Evolutionary conservation across 805 yeast genomes (phyloP), one percentile per base, ranked within the genome.

Genomic region (Yamadazyma akitaensis): DNA sequence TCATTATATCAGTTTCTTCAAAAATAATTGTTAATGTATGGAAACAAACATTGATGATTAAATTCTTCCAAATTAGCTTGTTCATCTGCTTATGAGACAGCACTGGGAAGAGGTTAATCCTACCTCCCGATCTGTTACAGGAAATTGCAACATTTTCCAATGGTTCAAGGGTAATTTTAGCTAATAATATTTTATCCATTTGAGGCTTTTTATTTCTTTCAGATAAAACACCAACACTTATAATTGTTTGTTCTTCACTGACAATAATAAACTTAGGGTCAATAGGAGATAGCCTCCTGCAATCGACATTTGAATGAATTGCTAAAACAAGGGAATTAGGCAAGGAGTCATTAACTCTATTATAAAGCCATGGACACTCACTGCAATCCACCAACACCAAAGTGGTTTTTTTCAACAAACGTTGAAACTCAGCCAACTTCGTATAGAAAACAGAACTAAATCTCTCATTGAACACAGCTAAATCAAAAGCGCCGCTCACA

Each of bases 11-110:
- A 6, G 51, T 46, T 37, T 56, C 54, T 37, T 56, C 61, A 45
- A 53, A 53, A 11, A 57, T 47, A 10, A 59, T 49, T 9, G 61
- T 49, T 9, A 56, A 44, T 5, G 51, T 12, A 11, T 55, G 58
- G 19, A 59, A 49, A 44, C 57, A 47, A 9, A 56, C 41, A 4
- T 32, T 17, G 6, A 34, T 10, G 12, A 57, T 43, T 19, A 54
- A 33, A 25, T 44, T 48, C 37, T 44, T 57, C 55, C 54, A 53
- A 33, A 43, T 28, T 11, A 45, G 16, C 16, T 45, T 34, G 9
- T 30, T 40, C 17, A 51, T 18, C 16, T 13, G 18, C 14, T 31
- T 47, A 13, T 3, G 40, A 10, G 49, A 30, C 16, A 31, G 35
- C 11, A n/a, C 17, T 2, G 49, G 48, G 21, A 37, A 17, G 11